These are phyloP conservation scores for Biscogniauxia sp. DNA, from an alignment of 2,329 filamentous ascomycete genomes.

Conservation along the genomic window DNA sequence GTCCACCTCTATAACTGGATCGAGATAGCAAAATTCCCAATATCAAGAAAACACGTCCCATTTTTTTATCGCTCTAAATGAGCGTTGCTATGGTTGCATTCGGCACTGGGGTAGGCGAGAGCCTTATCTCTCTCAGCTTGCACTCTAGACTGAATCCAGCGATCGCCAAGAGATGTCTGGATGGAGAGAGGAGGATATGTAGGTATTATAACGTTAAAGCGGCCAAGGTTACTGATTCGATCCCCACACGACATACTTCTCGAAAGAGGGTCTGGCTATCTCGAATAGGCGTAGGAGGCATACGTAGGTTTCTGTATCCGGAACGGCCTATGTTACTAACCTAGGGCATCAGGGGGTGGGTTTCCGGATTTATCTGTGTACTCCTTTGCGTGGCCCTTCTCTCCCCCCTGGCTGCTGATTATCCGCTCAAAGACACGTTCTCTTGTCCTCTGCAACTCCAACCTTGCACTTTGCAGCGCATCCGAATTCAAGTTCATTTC, in stretches of 20 bases:
- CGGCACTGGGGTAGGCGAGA: not conserved
- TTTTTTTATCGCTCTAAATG: not conserved
- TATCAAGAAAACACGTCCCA: not conserved
- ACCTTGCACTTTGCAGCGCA: constrained; percentile 34
- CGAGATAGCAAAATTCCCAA: too few relatives aligned
- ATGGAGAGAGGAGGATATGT: not conserved
- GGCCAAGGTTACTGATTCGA: not conserved
- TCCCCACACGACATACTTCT: not conserved
- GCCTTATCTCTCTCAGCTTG: not conserved
- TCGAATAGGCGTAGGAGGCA: not conserved
- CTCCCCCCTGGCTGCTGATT: constrained; percentile 1
- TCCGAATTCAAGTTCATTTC: constrained; percentile 33
- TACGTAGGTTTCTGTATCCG: not conserved
- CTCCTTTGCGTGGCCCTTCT: not conserved
- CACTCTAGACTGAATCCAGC: not conserved
- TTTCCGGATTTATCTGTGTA: constrained; percentile 6
- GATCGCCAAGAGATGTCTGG: not conserved
- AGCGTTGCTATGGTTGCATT: not conserved
- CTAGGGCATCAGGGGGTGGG: constrained; percentile 19
- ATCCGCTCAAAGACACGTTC: constrained; percentile 40
- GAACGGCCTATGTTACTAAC: not conserved
- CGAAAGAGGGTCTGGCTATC: not conserved
- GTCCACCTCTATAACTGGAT: too few relatives aligned
- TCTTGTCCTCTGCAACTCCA: constrained; percentile 43
- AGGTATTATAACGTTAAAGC: not conserved